Evolutionary conservation across 2,329 filamentous ascomycete species (phyloP).

Genomic region (Elsinoe ampelina): DNA sequence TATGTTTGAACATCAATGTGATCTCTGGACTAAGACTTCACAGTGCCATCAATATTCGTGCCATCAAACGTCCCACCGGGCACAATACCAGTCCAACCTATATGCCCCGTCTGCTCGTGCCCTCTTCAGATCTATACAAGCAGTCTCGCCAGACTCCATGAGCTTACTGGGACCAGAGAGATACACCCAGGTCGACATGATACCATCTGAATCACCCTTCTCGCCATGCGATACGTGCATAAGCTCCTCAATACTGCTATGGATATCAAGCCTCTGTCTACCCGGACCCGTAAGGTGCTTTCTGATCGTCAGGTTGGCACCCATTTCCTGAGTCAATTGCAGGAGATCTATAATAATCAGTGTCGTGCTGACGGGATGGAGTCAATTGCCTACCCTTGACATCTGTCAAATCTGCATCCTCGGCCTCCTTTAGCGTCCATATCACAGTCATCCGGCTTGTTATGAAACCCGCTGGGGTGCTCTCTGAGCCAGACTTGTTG

Average conservation of each 20-base stretch:
- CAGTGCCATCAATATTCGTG: no score
- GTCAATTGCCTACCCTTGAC: neutral
- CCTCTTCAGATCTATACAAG: neutral
- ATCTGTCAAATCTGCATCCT: neutral
- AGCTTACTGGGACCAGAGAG: neutral
- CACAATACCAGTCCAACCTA: neutral
- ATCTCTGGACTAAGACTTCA: no score
- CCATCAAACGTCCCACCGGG: neutral
- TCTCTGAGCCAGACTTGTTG: neutral
- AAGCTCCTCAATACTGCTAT: neutral
- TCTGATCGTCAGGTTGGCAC: neutral
- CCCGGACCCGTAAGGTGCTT: neutral
- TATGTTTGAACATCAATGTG: no score
- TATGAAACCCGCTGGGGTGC: neutral
- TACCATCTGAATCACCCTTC: neutral
- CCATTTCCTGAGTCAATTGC: neutral
- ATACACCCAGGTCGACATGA: neutral
- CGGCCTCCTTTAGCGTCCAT: neutral
- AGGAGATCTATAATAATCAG: neutral
- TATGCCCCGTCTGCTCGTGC: neutral
- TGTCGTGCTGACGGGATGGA: neutral
- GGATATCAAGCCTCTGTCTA: neutral
- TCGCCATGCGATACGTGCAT: neutral
- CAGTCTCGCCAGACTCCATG: neutral
- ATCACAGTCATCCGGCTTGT: neutral